Evolutionary conservation across 2,329 filamentous ascomycete species (phyloP), one percentile per base, ranked within the genome.

Genomic region (Colletotrichum tabaci): DNA sequence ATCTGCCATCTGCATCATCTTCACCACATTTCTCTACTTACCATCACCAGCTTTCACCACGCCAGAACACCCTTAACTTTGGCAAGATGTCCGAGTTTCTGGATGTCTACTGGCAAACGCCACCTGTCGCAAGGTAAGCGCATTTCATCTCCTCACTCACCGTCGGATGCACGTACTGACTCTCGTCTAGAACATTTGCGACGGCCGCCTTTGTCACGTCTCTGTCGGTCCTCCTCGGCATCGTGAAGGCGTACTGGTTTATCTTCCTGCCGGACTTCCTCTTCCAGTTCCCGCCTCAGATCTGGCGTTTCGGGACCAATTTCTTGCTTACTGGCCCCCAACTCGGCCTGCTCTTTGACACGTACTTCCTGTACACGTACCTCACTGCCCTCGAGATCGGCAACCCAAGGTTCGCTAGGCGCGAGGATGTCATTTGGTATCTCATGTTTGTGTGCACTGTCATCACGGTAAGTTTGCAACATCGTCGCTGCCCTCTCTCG

Each of bases 381-480:
- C 85, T 92, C 76, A 92, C 89, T 79, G 88, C 91, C 75, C 85
- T 97, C 61, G 95, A 98, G 85, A 87, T 83, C 52, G 87, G 88
- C 74, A 93, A 92, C 73, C 83, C 91, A 64, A 90, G 93, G 71
- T 96, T 98, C 80, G 83, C 87, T 52, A 87, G 89, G 75, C 93
- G 93, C 69, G 95, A 94, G 79, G 93, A 96, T 80, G 89, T 96
- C 76, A 87, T 96, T 74, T 91, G 91, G 84, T 98, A 97, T 80
- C 84, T 97, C 76, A 82, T 91, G 71, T 96, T 96, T 79, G 88
- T 95, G 76, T 87, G 88, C 76, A 83, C 84, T 62, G 83, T 92
- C 77, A 96, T 96, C 75, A 79, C 94, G 86, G 95, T 98, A 94
- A 91, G 95, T 86, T 76, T 73, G 74, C 35, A 42, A 42, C 71